Base-by-base conservation (phyloP, 208 protist species). In the Phytomonas serpens region DNA sequence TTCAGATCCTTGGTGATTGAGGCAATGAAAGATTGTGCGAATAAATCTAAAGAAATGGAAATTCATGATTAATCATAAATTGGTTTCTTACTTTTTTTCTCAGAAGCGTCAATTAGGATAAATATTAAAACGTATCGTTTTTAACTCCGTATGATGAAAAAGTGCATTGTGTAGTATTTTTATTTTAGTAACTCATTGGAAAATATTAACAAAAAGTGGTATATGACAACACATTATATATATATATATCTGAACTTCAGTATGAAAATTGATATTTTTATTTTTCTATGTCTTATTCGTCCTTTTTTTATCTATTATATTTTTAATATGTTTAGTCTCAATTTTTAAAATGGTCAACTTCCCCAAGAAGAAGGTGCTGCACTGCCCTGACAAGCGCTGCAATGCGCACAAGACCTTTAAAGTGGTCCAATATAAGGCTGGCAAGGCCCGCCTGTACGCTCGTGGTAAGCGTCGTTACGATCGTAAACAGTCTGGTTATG, bases 381-480 rank as follows among this genome's bases (percentile, higher is more conserved):
- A 95, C 84, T 97, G 93, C 93, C 76, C 86, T 38, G 87, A 95
- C 76, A 77, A 75, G 77, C 84, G 88, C 38, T 97, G 89, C 90
- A 96, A 96, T 75, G 94, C 95, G 69, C 98, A 99, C 87, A 98
- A 94, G 70, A 84, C 87, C 74, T 98, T 99, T 90, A 99, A 99
- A 90, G 94, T 99, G 30, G 93, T 98, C 69, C 98, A 99, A 97
- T 99, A 99, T 91, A 99, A 99, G 89, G 94, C 97, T 61, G 98
- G 99, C 77, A 99, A 99, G 90, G 98, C 97, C 73, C 97, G 94
- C 67, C 80, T 99, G 64, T 99, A 93, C 72, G 98, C 97, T 33
- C 97, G 99, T 84, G 99, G 98, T 90, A 99, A 99, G 93, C 76
- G 81, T 63, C 90, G 99, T 92, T 99, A 99, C 91, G 98, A 99